These are phyloP conservation scores for Paramecium tetraurelia DNA, from an alignment of 73 alveolate genomes.

Conservation along the genomic window DNA sequence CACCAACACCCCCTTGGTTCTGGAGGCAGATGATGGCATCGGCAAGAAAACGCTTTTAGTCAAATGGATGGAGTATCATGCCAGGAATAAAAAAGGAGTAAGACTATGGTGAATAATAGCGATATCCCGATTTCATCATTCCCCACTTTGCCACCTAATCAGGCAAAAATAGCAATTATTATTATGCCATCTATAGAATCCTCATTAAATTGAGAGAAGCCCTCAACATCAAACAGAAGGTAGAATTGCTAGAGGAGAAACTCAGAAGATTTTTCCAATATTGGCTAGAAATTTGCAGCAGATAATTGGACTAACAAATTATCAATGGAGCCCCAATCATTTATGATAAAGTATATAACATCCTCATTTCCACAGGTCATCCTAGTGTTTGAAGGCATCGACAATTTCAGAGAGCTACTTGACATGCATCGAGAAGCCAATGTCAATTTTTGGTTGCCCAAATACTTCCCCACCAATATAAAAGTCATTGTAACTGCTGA, in stretches of 20 bases:
- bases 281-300: conserved; percentile 74
- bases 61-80: conserved; percentile 70
- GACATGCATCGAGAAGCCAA: conserved; percentile 67
- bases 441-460: conserved; percentile 74
- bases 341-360: conserved; percentile 24
- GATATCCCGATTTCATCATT: conserved; percentile 37
- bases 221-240: conserved; percentile 66
- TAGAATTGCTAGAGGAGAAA: conserved; percentile 74
- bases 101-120: not conserved
- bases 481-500: conserved; percentile 70
- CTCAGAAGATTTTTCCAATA: conserved; percentile 68
- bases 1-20: conserved; percentile 62
- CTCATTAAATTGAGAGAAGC: conserved; percentile 56
- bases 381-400: conserved; percentile 72
- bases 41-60: conserved; percentile 69
- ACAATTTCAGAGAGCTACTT: conserved; percentile 64
- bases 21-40: conserved; percentile 74
- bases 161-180: conserved; percentile 44
- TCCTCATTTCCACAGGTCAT: conserved; percentile 11
- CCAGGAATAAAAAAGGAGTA: conserved; percentile 51
- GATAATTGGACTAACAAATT: conserved; percentile 62
- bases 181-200: conserved; percentile 40
- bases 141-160: conserved; percentile 45
- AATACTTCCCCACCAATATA: conserved; percentile 71
- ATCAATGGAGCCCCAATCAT: conserved; percentile 59